phyloP scores from a whole-genome alignment of 1,139 yeast genomes.

The Yamadazyma kanchanaburiensis region DNA sequence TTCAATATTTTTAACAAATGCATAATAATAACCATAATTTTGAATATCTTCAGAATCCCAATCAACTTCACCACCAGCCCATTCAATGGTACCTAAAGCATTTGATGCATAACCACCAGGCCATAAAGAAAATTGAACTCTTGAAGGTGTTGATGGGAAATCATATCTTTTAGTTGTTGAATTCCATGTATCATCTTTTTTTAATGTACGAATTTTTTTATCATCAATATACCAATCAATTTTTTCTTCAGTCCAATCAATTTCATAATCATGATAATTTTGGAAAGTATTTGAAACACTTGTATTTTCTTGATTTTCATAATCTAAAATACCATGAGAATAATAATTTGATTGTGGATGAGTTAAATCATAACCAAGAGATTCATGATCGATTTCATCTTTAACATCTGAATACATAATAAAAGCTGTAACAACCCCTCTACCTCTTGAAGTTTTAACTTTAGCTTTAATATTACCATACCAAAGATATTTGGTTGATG shows the following conservation, averaged over 20 bases:
- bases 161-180: slow-evolving; percentile 52
- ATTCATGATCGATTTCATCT: slow-evolving; percentile 90
- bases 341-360: slow-evolving; percentile 75
- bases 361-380: slow-evolving; percentile 68
- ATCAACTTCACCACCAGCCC: slow-evolving; percentile 92
- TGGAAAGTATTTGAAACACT: slow-evolving; percentile 53
- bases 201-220: slow-evolving; percentile 60
- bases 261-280: slow-evolving; percentile 70
- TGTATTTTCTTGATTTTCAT: slow-evolving; percentile 53
- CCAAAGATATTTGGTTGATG: slow-evolving; percentile 81
- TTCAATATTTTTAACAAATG: slow-evolving; percentile 55
- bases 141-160: slow-evolving; percentile 90
- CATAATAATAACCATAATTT: slow-evolving; percentile 75
- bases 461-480: slow-evolving; percentile 75
- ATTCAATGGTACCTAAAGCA: slow-evolving; percentile 74
- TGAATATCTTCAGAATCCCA: slow-evolving; percentile 77
- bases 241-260: slow-evolving; percentile 80
- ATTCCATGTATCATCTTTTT: slow-evolving; percentile 66
- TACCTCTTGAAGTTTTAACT: slow-evolving; percentile 68
- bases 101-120: slow-evolving; percentile 76
- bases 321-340: slow-evolving; percentile 69
- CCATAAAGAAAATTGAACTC: slow-evolving; percentile 87
- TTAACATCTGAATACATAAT: slow-evolving; percentile 80
- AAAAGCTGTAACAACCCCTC: slow-evolving; percentile 85
- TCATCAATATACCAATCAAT: slow-evolving; percentile 79